Conservation (phyloP, 257 asterid genomes). For the Solanum sejunctum region DNA sequence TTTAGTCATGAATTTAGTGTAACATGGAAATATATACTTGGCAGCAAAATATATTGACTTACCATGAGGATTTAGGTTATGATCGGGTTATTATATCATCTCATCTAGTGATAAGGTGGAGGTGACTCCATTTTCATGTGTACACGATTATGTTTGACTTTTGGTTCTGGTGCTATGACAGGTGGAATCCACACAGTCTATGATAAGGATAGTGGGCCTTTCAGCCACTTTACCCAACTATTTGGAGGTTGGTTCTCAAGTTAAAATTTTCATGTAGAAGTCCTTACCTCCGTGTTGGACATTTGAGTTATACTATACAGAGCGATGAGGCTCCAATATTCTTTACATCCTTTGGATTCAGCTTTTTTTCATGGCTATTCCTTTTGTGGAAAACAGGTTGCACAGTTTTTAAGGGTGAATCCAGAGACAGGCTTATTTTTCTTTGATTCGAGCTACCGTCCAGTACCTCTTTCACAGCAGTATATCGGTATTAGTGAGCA, state of each 20-base stretch:
- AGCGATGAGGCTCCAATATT: background rate
- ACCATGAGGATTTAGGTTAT: background rate
- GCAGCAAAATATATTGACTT: background rate
- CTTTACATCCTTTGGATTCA: conserved; percentile 1
- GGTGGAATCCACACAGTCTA: conserved; percentile 98
- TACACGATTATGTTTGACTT: background rate
- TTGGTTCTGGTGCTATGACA: conserved; percentile 21
- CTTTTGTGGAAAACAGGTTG: conserved; percentile 49
- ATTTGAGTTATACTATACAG: background rate
- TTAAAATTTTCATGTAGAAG: conserved; percentile 4
- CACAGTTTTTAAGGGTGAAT: conserved; percentile 94
- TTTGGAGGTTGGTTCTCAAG: conserved; percentile 55
- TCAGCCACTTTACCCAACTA: conserved; percentile 96
- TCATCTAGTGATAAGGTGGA: background rate
- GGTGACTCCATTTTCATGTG: background rate
- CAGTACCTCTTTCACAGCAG: conserved; percentile 96
- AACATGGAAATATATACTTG: background rate
- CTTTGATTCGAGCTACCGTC: conserved; percentile 94
- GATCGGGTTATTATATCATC: background rate
- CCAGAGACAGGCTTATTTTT: conserved; percentile 83
- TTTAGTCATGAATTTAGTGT: background rate
- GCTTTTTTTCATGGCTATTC: background rate
- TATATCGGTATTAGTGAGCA: conserved; percentile 84
- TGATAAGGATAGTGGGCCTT: conserved; percentile 98
- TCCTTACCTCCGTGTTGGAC: background rate